A percentile compares a stretch with the other conserved stretches of the same genome.
phyloP scores from a whole-genome alignment of 1,284 basidiomycete species.

The Ceratobasidium sp. region DNA sequence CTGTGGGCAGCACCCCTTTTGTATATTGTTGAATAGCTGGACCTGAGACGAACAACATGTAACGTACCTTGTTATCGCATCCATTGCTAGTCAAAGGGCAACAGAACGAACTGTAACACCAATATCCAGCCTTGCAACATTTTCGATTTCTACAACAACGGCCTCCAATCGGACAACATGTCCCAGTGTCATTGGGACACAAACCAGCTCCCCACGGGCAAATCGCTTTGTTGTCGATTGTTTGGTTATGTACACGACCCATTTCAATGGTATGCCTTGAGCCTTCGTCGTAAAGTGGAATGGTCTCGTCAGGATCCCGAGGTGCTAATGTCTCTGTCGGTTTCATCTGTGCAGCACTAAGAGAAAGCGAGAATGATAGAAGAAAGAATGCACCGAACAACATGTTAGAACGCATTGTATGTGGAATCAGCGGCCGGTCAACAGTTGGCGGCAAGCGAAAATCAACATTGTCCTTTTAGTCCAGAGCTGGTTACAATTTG shows the following conservation, averaged over 20 bases:
- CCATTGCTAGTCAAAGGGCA: slow-evolving; percentile 7
- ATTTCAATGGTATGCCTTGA: background rate
- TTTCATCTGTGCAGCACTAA: background rate
- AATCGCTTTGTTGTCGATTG: background rate
- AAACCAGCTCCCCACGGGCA: background rate
- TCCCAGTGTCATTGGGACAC: slow-evolving; percentile 10
- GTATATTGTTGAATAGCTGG: background rate
- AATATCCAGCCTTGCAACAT: slow-evolving; percentile 7
- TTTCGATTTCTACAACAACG: background rate
- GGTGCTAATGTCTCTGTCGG: background rate
- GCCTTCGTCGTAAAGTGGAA: background rate
- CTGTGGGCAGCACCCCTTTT: slow-evolving; percentile 28
- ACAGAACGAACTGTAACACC: slow-evolving; percentile 12
- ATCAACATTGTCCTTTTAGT: background rate
- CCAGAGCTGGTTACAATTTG: background rate
- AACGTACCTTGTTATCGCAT: slow-evolving; percentile 16
- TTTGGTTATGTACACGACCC: background rate
- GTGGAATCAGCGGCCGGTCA: background rate
- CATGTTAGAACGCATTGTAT: background rate
- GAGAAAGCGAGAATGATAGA: background rate
- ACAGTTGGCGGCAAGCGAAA: too few species aligned
- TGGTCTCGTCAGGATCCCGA: background rate
- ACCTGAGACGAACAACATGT: background rate
- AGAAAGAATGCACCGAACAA: background rate
- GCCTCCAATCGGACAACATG: slow-evolving; percentile 25